Conservation (phyloP, 768 basidiomycete genomes). For the Rhizopogon sp. region DNA sequence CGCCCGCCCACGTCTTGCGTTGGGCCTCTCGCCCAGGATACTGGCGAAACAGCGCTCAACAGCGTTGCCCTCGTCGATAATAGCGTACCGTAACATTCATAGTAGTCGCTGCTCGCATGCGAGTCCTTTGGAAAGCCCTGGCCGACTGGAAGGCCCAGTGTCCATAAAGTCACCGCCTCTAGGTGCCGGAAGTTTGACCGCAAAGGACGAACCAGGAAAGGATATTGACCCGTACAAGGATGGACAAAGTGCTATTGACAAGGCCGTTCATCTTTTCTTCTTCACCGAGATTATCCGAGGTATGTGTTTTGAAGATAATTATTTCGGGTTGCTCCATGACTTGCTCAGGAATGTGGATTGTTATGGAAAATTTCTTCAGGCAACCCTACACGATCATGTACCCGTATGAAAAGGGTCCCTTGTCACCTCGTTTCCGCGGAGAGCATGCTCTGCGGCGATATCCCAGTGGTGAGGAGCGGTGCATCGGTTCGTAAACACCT, state of each 20-base stretch:
- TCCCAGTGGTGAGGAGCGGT: conserved; percentile 96
- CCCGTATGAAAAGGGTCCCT: conserved; percentile 96
- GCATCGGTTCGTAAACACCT: conserved; percentile 71
- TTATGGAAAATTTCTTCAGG: conserved; percentile 85
- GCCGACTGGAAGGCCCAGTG: conserved; percentile 16
- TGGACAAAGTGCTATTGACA: conserved; percentile 90
- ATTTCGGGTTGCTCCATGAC: conserved; percentile 9
- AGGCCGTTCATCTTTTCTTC: conserved; percentile 95
- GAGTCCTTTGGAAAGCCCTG: conserved; percentile 13
- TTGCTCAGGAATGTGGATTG: conserved; percentile 91
- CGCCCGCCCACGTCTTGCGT: conserved; percentile 42
- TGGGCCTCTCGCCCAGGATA: conserved; percentile 49
- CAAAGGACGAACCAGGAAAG: conserved; percentile 41
- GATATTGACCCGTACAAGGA: conserved; percentile 64
- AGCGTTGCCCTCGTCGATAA: conserved; percentile 29
- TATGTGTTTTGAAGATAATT: conserved; percentile 27
- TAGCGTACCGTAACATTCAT: conserved; percentile 40
- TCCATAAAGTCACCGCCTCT: conserved; percentile 28
- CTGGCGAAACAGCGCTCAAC: conserved; percentile 19
- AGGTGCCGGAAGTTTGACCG: conserved; percentile 28
- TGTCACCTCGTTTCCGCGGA: conserved; percentile 96
- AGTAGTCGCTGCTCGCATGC: conserved; percentile 18
- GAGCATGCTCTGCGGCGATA: conserved; percentile 97
- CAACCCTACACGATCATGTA: conserved; percentile 99
- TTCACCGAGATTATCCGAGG: conserved; percentile 98